Base-by-base conservation (phyloP, 2,329 filamentous ascomycete species). In the Diaporthe citri region DNA sequence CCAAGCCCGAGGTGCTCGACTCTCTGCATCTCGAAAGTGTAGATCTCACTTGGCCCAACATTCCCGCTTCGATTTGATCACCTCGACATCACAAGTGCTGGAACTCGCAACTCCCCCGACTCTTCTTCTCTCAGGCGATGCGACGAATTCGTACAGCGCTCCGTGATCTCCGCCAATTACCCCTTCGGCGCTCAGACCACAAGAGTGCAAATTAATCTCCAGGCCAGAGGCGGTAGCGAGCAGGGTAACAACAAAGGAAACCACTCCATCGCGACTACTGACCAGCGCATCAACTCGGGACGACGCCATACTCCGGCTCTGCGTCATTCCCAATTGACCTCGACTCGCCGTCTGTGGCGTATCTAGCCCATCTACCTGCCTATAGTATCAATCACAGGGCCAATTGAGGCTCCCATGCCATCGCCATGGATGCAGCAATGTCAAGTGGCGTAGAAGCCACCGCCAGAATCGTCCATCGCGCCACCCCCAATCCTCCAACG, bases 401-500 rank as follows among this genome's bases (percentile, higher is more conserved):
- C 66, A 72, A 70, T 52, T 60, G 55, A 74, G 51, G 59, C 62
- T 73, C 72, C 28, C 43, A 52, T 66, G 64, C 51, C 51, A 22
- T 43, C 62, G 52, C 15, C 56, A 76, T 76, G 75, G 75, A 76
- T 46, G 64, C 67, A 64, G 70, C 75, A 60, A 52, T 55, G 4
- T 76, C 75, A 48, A 73, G 60, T 31, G 71, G 74, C 62, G 36
- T 70, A 67, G 71, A 75, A 36, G 71, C 70, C 73, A 41, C 73
- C 25, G 48, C 70, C 62, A 66, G 31, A 20, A 31, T 57, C 36
- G 64, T 71, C 41, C 67, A 59, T 28, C 69, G 55, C 31, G 41
- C 55, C 75, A 71, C 31, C 57, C 55, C 66, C 39, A 74, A 48
- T 55, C 57, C 46, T 34, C 67, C 67, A 34, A 31, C 60, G n/a